These are phyloP conservation scores for Macadamia integrifolia DNA, from an alignment of 164 flowering plant species.

Conservation along the genomic window DNA sequence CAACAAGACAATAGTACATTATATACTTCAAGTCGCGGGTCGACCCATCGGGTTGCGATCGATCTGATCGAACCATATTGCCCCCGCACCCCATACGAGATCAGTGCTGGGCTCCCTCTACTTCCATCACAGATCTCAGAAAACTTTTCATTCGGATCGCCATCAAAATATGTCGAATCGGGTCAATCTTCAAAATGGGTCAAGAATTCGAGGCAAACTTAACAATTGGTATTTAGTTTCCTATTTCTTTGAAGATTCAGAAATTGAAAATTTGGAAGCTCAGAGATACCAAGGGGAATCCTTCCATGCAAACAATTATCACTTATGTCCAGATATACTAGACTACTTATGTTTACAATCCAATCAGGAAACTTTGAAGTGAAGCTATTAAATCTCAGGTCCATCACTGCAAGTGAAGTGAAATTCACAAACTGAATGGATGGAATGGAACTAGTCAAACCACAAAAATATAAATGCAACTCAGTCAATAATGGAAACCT, in stretches of 20 bases:
- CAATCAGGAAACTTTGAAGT: conserved; percentile 23
- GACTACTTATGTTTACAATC: conserved; percentile 24
- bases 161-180: too few species aligned
- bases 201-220: too few species aligned
- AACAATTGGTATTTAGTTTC: conserved; percentile 9
- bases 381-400: conserved; percentile 25
- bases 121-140: too few species aligned
- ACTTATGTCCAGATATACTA: conserved; percentile 19
- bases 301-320: conserved; percentile 15
- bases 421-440: conserved; percentile 19
- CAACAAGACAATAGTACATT: too few species aligned
- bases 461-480: conserved; percentile 21
- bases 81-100: too few species aligned
- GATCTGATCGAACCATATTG: too few species aligned
- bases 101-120: too few species aligned
- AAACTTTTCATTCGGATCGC: too few species aligned
- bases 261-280: conserved; percentile 23
- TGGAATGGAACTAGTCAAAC: conserved; percentile 13
- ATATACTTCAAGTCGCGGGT: too few species aligned
- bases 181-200: too few species aligned
- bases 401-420: conserved; percentile 29
- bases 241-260: conserved; percentile 19
- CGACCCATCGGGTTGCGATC: too few species aligned
- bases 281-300: conserved; percentile 31
- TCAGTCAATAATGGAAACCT: conserved; percentile 16